Base-by-base conservation (phyloP, 2,329 filamentous ascomycete genomes). In the Talaromyces sp. region DNA sequence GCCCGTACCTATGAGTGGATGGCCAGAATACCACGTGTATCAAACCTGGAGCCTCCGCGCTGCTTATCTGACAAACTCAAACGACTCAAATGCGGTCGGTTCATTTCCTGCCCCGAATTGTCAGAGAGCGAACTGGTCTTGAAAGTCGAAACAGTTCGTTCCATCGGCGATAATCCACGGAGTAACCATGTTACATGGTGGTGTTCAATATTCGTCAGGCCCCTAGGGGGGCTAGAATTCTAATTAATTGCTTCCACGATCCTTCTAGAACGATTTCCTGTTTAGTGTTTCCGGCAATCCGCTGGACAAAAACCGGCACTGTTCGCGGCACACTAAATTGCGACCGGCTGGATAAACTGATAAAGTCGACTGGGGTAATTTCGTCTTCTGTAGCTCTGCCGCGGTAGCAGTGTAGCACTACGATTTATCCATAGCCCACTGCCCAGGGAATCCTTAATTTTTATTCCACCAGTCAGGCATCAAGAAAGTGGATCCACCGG, bases 131-230 rank as follows among this genome's bases (percentile, higher is more conserved):
- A 49, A 49, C 45, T 13, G 19, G 27, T 25, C 15, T 29, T 10
- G 47, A 51, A 51, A 51, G 47, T 51, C 29, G 47, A 51, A 51
- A 51, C 25, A 27, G 25, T 29, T 29, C 47, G 47, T 11, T 29
- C 25, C 13, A 29, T 29, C 47, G 15, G 47, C 47, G 25, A 51
- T 1, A 29, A 51, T 51, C 47, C 15, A 51, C 47, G 47, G 13
- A 51, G 47, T 51, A 51, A 51, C 47, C 47, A 51, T 29, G 47
- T 51, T 51, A 51, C 47, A 51, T 51, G 13, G 43, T 7, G n/a
- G 45, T 22, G 40, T 22, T 45, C 7, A 10, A 34, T n/a, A n/a
- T n/a, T n/a, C n/a, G n/a, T n/a, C n/a, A n/a, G 27, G 27, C 8
- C 4, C 4, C 6, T 36, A 36, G 34, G 3, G 3, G 3, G 34